phyloP scores from a whole-genome alignment of 1,139 yeast species.

The Diutina scorzettiae region DNA sequence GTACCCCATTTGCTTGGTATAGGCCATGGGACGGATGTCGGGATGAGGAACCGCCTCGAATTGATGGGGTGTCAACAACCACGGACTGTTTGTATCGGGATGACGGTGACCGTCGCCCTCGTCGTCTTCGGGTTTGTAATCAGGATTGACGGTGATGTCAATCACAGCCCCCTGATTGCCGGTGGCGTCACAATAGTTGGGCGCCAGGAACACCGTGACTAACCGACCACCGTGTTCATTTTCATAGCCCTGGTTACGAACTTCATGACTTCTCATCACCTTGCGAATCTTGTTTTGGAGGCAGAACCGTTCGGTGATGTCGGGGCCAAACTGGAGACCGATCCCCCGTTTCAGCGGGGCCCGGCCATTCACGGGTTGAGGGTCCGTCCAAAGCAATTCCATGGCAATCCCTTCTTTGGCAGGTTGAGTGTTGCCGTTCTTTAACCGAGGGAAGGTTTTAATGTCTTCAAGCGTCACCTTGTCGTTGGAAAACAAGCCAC shows the following conservation, averaged over 20 bases:
- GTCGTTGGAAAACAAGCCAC: conserved; percentile 83
- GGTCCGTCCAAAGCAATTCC: conserved; percentile 98
- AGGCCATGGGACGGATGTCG: conserved; percentile 89
- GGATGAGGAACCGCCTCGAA: conserved; percentile 88
- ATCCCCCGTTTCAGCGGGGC: conserved; percentile 89
- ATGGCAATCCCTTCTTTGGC: conserved; percentile 86
- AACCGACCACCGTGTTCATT: conserved; percentile 77
- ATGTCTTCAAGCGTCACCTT: conserved; percentile 62
- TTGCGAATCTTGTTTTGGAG: conserved; percentile 60
- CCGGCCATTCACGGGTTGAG: conserved; percentile 68
- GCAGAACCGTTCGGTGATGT: conserved; percentile 73
- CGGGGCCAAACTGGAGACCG: conserved; percentile 96
- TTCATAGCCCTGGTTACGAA: conserved; percentile 83
- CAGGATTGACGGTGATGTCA: conserved; percentile 34
- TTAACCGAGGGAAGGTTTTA: conserved; percentile 54
- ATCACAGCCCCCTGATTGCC: conserved; percentile 88
- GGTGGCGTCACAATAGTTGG: conserved; percentile 89
- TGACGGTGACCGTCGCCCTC: conserved; percentile 44
- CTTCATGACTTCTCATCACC: conserved; percentile 89
- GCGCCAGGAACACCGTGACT: conserved; percentile 92
- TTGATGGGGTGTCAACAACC: conserved; percentile 39
- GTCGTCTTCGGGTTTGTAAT: conserved; percentile 20
- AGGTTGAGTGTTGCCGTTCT: conserved; percentile 58
- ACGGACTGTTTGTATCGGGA: conserved; percentile 31
- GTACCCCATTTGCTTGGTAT: conserved; percentile 53